Evolutionary conservation across 441 rosid genomes (phyloP).

Genomic region (Eruca vesicaria): DNA sequence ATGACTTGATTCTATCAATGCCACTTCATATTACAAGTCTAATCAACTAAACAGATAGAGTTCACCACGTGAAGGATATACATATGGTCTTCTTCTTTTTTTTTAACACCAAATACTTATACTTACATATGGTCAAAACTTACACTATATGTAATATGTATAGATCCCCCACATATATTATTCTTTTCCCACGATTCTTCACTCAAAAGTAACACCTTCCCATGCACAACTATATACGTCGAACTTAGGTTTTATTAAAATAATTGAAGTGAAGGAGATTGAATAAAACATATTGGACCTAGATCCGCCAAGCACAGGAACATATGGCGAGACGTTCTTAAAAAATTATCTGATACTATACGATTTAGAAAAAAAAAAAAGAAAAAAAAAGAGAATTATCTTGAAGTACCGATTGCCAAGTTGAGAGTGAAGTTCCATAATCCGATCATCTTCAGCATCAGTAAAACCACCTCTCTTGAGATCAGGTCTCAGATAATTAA

Average conservation of each 20-base stretch:
- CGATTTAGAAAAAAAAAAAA: no score
- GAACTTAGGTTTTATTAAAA: neutral
- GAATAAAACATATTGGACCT: neutral
- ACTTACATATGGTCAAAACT: no score
- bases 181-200: neutral
- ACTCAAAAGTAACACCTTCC: neutral
- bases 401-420: conserved; percentile 72
- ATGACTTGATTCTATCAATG: neutral
- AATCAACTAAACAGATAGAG: no score
- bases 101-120: no score
- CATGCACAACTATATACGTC: conserved; percentile 8
- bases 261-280: neutral
- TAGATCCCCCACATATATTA: neutral
- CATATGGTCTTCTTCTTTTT: no score
- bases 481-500: conserved; percentile 88
- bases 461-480: conserved; percentile 81
- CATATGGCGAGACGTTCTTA: no score
- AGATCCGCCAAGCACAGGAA: no score
- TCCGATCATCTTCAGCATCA: conserved; percentile 70
- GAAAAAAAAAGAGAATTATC: neutral
- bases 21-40: no score
- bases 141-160: neutral
- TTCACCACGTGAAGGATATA: no score
- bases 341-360: no score
- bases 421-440: conserved; percentile 70